Base-by-base conservation (phyloP, 2,329 filamentous ascomycete species). In the Bipolaris bicolor region DNA sequence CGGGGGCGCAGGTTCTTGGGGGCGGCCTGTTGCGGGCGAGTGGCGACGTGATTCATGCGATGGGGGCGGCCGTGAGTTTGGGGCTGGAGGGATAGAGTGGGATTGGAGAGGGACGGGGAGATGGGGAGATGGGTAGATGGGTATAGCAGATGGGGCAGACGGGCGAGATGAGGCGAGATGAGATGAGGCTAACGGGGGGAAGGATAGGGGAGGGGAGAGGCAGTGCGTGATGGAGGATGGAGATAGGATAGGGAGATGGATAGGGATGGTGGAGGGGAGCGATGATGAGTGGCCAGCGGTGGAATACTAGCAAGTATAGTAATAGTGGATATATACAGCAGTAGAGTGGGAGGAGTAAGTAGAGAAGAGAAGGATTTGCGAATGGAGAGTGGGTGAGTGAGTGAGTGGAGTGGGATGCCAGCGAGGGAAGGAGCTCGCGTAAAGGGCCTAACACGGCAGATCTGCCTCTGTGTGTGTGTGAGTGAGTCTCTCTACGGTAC, bases 1-100 rank as follows among this genome's bases (percentile, higher is more conserved):
- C 59, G 53, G 56, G 66, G 26, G 26, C 26, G 62, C 61, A 44
- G 55, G 61, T 49, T 55, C n/a, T 29, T 29, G 15, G 18, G 46
- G 45, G 31, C 13, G 37, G 39, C 37, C 60, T 61, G 47, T 39
- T 44, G 54, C 46, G 49, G 56, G 60, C 58, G 59, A 61, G 62
- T 56, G 61, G 60, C 58, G 55, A 61, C 45, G 58, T 54, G 61
- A 57, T 63, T 61, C 55, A 59, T 60, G 63, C 44, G 55, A 45
- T 49, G 55, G 57, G 57, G 48, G 55, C 50, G 59, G 55, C 36
- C 51, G 39, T 39, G 46, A 50, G 51, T 51, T 46, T 55, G 40
- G 40, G 49, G 20, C 3, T 24, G 22, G 22, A 24, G 22, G 22
- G 55, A 45, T 49, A 53, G 57, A 45, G 2, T 26, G 7, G 24